A percentile compares a stretch with the other conserved stretches of the same genome.
Conservation (phyloP, 441 rosid species). For the Macaranga tanarius region DNA sequence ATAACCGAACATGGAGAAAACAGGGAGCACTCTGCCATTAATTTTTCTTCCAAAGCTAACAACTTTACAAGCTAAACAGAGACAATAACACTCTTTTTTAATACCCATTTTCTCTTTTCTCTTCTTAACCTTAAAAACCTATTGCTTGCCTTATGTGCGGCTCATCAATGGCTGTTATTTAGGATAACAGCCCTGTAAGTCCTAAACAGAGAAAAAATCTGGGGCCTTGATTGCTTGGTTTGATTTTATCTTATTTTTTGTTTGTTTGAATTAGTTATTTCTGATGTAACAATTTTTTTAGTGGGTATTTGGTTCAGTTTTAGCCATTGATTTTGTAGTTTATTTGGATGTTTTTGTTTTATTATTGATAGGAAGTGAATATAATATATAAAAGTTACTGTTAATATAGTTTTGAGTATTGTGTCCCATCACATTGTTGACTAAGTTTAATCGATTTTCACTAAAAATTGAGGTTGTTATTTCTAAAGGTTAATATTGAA, state of each 20-base stretch:
- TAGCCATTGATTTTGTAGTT: background rate
- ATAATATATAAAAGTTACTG: background rate
- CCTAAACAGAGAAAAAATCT: too few species aligned
- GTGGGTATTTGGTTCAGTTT: background rate
- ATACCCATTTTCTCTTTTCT: background rate
- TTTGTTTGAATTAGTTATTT: background rate
- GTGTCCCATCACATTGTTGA: background rate
- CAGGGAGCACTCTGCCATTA: background rate
- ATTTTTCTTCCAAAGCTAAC: background rate
- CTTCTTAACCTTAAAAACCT: too few species aligned
- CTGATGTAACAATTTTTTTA: too few species aligned
- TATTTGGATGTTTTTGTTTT: background rate
- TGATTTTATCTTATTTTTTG: too few species aligned
- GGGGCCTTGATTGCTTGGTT: background rate
- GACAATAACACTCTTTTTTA: background rate
- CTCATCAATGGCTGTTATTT: conserved; percentile 7
- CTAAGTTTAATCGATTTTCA: background rate
- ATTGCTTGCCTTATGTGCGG: background rate
- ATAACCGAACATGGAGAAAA: conserved; percentile 14
- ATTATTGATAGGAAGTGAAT: background rate
- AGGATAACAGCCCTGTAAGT: too few species aligned
- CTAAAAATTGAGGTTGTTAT: background rate
- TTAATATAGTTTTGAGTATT: background rate
- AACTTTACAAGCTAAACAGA: background rate
- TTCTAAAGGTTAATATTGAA: background rate